Percentiles rank a stretch among this genome's conserved stretches.
Conservation (phyloP, 2,329 filamentous ascomycete genomes). For the Aspergillus pseudonomiae region DNA sequence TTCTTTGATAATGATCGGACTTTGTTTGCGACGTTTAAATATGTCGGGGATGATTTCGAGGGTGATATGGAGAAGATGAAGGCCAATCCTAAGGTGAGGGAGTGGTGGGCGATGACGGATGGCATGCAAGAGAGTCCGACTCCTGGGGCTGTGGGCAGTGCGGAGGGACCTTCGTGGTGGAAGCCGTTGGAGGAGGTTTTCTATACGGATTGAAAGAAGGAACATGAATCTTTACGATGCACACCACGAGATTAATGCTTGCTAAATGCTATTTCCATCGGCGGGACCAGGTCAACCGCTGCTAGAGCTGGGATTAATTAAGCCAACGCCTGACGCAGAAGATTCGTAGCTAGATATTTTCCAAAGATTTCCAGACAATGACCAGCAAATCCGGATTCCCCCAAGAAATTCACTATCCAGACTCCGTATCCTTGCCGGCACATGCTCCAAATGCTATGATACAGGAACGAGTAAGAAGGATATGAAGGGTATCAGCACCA, state of each 20-base stretch:
- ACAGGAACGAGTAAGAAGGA: conserved; percentile 9
- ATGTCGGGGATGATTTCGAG: conserved; percentile 71
- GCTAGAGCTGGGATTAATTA: not conserved
- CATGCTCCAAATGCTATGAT: not conserved
- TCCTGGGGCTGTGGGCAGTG: conserved; percentile 35
- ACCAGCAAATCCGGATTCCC: conserved; percentile 8
- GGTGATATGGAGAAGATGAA: conserved; percentile 77
- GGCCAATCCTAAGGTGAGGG: conserved; percentile 70
- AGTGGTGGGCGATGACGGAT: conserved; percentile 84
- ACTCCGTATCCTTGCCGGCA: not conserved
- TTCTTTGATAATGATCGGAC: conserved; percentile 72
- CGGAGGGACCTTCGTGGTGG: conserved; percentile 41
- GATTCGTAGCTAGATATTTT: conserved; percentile 7
- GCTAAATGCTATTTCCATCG: not conserved
- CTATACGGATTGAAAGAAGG: conserved; percentile 28
- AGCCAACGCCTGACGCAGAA: not conserved
- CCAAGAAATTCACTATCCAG: not conserved
- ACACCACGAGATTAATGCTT: not conserved
- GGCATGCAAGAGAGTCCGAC: conserved; percentile 60
- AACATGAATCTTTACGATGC: not conserved
- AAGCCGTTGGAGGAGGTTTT: conserved; percentile 41
- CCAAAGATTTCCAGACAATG: conserved; percentile 5
- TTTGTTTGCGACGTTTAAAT: conserved; percentile 77
- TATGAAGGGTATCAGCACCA: conserved; percentile 30
- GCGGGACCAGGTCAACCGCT: not conserved